Conservation (phyloP, 768 basidiomycete genomes). For the Phylloporus arenicola region DNA sequence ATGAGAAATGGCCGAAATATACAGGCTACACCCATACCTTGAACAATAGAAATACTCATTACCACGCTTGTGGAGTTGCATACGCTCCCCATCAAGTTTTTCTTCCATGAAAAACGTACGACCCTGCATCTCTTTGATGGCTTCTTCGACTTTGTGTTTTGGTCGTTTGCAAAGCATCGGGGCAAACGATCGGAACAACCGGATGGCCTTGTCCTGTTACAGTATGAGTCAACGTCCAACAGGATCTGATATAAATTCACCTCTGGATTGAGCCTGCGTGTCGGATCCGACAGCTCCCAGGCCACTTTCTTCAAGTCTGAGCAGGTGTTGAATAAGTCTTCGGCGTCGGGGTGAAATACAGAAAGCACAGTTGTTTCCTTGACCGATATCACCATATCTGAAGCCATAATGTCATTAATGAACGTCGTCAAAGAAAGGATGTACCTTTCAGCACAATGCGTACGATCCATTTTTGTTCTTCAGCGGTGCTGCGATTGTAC, state of each 20-base stretch:
- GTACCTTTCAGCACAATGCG: slow-evolving; percentile 91
- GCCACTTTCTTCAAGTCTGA: slow-evolving; percentile 93
- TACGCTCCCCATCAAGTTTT: slow-evolving; percentile 94
- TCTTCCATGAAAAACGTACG: slow-evolving; percentile 88
- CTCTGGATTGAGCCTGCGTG: slow-evolving; percentile 56
- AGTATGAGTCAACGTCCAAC: slow-evolving; percentile 4
- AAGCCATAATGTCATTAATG: background rate
- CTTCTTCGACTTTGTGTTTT: slow-evolving; percentile 71
- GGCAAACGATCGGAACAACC: slow-evolving; percentile 80
- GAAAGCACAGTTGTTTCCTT: slow-evolving; percentile 91
- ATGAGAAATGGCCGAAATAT: background rate
- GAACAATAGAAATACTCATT: slow-evolving; percentile 93
- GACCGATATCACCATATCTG: slow-evolving; percentile 88
- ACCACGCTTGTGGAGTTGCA: slow-evolving; percentile 91
- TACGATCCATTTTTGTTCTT: slow-evolving; percentile 95
- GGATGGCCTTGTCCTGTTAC: slow-evolving; percentile 72
- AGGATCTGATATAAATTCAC: slow-evolving; percentile 24
- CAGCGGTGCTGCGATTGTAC: slow-evolving; percentile 73
- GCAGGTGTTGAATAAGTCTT: slow-evolving; percentile 92
- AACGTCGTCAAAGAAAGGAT: background rate
- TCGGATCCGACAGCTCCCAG: slow-evolving; percentile 81
- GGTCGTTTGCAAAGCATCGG: slow-evolving; percentile 95
- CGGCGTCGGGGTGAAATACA: slow-evolving; percentile 91
- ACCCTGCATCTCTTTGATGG: slow-evolving; percentile 79
- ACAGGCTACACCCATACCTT: slow-evolving; percentile 41